These are phyloP conservation scores for Corylus americana DNA, from an alignment of 306 rosid genomes.

Conservation along the genomic window DNA sequence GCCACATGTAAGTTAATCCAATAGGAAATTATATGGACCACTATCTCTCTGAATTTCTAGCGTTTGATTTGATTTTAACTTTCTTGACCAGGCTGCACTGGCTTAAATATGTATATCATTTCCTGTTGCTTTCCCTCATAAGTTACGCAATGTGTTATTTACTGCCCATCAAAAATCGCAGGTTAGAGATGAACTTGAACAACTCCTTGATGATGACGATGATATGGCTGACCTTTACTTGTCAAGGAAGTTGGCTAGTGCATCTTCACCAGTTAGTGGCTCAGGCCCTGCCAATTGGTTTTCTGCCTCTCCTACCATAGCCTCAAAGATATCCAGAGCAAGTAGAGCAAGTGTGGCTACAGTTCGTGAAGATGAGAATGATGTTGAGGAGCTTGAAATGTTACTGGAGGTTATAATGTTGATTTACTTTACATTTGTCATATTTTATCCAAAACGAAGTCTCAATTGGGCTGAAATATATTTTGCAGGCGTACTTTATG, in stretches of 20 bases:
- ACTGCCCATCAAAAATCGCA: slow-evolving; percentile 18
- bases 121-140: slow-evolving; percentile 6
- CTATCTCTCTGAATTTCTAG: background rate
- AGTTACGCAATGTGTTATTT: background rate
- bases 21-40: background rate
- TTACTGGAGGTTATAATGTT: slow-evolving; percentile 65
- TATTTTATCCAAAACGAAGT: slow-evolving; percentile 1
- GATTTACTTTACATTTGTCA: slow-evolving; percentile 12
- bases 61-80: background rate
- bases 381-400: slow-evolving; percentile 91
- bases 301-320: slow-evolving; percentile 60
- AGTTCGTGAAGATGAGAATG: slow-evolving; percentile 64
- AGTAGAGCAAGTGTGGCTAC: slow-evolving; percentile 76
- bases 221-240: slow-evolving; percentile 98
- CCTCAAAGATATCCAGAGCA: slow-evolving; percentile 76
- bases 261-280: slow-evolving; percentile 75
- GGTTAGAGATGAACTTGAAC: slow-evolving; percentile 97
- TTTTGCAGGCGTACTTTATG: slow-evolving; percentile 82
- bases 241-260: slow-evolving; percentile 72
- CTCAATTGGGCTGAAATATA: slow-evolving; percentile 15
- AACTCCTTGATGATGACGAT: slow-evolving; percentile 89
- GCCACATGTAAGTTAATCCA: background rate
- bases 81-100: slow-evolving; percentile 19
- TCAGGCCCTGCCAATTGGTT: slow-evolving; percentile 57
- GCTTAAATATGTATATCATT: slow-evolving; percentile 6